phyloP scores from a whole-genome alignment of 169 alveolate species.

The Eimeria tenella region DNA sequence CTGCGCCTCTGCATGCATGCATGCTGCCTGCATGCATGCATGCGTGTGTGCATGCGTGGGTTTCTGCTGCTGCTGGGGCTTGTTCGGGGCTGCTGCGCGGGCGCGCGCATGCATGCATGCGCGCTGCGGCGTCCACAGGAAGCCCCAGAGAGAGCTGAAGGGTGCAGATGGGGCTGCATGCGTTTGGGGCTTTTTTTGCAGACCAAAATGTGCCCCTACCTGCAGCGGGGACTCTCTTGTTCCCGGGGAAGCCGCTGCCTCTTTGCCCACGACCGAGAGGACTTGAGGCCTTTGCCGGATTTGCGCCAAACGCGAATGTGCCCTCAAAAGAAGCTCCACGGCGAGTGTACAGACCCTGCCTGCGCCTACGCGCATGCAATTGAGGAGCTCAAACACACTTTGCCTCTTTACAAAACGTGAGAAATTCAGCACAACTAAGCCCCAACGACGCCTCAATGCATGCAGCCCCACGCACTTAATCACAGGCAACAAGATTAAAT shows the following conservation, averaged over 20 bases:
- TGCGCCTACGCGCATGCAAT: constrained; percentile 59
- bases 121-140: too few species aligned
- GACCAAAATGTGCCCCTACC: constrained; percentile 43
- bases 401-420: constrained; percentile 52
- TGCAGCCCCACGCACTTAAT: too few species aligned
- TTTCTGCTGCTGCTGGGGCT: not conserved
- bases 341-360: constrained; percentile 10
- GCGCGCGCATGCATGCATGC: too few species aligned
- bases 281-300: constrained; percentile 11
- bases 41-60: not conserved
- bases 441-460: too few species aligned
- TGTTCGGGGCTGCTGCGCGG: too few species aligned
- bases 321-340: constrained; percentile 10
- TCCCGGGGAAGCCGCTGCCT: constrained; percentile 18
- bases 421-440: not conserved
- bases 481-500: too few species aligned
- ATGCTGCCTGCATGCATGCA: too few species aligned
- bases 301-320: constrained; percentile 40
- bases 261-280: constrained; percentile 13
- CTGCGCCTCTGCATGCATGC: too few species aligned
- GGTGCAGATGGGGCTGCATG: too few species aligned
- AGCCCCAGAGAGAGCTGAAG: too few species aligned
- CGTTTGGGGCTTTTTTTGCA: not conserved
- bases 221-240: constrained; percentile 17
- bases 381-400: constrained; percentile 38